Base-by-base conservation (phyloP, 148 eudicot species). In the Pouteria glomerata region DNA sequence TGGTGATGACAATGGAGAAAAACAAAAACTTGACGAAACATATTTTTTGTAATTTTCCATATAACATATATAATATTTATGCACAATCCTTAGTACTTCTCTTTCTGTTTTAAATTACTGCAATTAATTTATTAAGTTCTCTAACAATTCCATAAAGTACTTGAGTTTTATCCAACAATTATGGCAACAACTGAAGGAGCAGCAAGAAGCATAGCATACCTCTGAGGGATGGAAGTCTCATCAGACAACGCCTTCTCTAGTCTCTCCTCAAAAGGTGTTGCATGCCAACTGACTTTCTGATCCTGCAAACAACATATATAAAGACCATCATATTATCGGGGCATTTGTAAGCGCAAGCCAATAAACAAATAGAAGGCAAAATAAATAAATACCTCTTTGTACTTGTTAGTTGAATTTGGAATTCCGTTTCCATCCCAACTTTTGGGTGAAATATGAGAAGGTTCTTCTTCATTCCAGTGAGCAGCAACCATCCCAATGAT, bases 401-500 rank as follows among this genome's bases (percentile, higher is more conserved):
- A 96, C 76, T 96, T 96, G 56, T 84, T 84, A 12, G 97, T 96
- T 62, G 99, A 88, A 80, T 92, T 96, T 24, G 97, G 97, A 68
- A 96, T 96, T 50, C 99, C 99, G 80, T 92, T 96, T n/a, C 92
- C 99, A 85, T 85, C 96, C 88, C 92, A 89, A 77, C 74, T 75
- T 71, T 85, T 88, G 33, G 89, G 94, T 35, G 89, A 86, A 69
- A 79, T 56, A 45, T 61, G 77, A 42, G 90, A 67, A 73, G 77
- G 37, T 63, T 82, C 83, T 23, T 80, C 85, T 63, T 87, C 87
- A 66, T 81, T 88, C 96, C 96, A 91, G 69, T 89, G 96, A 41
- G 88, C 76, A 52, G 97, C 91, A 56, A 94, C 96, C 81, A 83
- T 73, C 59, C 96, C 93, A 56, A 90, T 71, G 57, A 91, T 89